Base-by-base conservation (phyloP, 805 yeast genomes). In the Starmerella gropengiesseri region DNA sequence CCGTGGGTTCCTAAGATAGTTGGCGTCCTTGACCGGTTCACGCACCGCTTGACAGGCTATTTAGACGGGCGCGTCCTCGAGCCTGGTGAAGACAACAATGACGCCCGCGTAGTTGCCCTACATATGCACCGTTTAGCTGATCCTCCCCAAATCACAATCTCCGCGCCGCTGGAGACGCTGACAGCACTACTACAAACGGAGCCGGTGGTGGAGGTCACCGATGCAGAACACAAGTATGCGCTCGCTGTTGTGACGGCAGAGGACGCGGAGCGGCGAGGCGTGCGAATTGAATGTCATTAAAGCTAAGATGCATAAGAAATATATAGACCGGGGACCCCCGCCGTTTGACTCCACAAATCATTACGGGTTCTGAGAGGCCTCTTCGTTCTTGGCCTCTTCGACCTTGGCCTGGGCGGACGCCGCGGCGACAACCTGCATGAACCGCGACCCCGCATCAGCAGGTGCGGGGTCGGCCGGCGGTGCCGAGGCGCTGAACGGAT, bases 1-100 rank as follows among this genome's bases (percentile, higher is more conserved):
- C 74, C 70, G 56, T 68, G 74, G 9, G 68, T 65, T 52, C 63
- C 74, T 39, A 78, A 78, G 2, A 77, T 75, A 5, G 67, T 73
- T 45, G 71, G 74, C 39, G 50, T 57, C 27, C 65, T 67, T 46
- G 63, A 66, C 46, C 31, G 26, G 18, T 23, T 5, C 5, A 25
- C 31, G 7, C 21, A 19, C 13, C 56, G 70, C 31, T 61, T 75
- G 40, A 69, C 75, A 7, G 76, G 77, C 7, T 67, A 71, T 61
- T 54, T 71, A 60, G 46, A 73, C 47, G 62, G 68, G 46, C 56
- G 61, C 60, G 55, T 66, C 59, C 52, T 65, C 47, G 51, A 62
- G 53, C 16, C 63, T 57, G 49, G 39, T 4, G 36, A 26, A 3
- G 76, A 60, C 56, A 34, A 47, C 8, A 23, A 19, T 13, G 14